Percentiles rank a stretch among this genome's conserved stretches.
Conservation (phyloP, 176 grass and related monocot species). For the Luzula sylvatica region DNA sequence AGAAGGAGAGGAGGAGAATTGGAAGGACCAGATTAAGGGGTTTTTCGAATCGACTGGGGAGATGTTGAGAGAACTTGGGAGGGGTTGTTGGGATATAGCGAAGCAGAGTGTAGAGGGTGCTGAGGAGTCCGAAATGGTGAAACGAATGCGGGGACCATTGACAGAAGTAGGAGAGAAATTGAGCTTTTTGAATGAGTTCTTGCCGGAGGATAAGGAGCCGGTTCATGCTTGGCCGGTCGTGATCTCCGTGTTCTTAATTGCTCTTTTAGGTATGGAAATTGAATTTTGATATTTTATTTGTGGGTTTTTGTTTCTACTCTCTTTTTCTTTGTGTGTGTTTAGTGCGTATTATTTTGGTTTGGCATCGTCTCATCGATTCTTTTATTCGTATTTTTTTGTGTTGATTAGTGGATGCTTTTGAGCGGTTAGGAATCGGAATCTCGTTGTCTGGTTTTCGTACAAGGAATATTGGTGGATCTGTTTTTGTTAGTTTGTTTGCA, state of each 20-base stretch:
- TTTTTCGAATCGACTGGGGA: constrained; percentile 70
- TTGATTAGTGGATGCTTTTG: background rate
- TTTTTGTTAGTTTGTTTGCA: background rate
- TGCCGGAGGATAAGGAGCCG: constrained; percentile 94
- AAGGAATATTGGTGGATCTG: background rate
- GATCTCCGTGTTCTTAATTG: constrained; percentile 59
- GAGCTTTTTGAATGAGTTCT: constrained; percentile 94
- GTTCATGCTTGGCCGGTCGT: constrained; percentile 63
- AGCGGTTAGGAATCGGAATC: no score
- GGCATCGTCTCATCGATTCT: no score
- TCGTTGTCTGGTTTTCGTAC: no score
- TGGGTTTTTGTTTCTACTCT: background rate
- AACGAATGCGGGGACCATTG: constrained; percentile 38
- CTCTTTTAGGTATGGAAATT: constrained; percentile 48
- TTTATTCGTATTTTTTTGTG: background rate
- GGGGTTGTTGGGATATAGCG: constrained; percentile 71
- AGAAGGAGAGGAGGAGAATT: constrained; percentile 42
- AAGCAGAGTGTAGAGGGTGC: constrained; percentile 56
- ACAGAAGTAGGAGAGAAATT: constrained; percentile 35
- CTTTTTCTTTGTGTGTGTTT: background rate
- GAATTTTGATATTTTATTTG: background rate
- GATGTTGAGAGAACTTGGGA: constrained; percentile 71
- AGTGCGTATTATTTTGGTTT: background rate
- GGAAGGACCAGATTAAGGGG: constrained; percentile 69
- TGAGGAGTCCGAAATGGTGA: constrained; percentile 69